Evolutionary conservation across 192 early-diverging fungal species (phyloP), one percentile per base, ranked within the genome.

Genomic region (Podila epicladia): DNA sequence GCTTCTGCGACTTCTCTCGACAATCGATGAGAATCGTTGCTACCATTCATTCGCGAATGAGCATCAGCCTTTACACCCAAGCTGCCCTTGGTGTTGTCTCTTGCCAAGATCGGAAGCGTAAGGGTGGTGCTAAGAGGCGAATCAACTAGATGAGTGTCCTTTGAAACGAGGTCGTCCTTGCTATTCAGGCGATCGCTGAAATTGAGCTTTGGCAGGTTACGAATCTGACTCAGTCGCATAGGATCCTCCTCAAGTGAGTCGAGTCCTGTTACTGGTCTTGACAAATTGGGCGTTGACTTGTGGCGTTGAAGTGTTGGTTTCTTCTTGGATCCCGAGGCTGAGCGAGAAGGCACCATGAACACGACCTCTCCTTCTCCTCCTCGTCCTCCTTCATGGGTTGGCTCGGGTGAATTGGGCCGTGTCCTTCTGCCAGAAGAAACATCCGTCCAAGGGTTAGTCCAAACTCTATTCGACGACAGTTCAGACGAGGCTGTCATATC

Each of bases 221-320:
- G 71, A 35, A 72, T 24, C 35, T 58, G 75, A 48, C 55, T 60
- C 49, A 64, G 5, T 24, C 61, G 58, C 5, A 58, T 26, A 7
- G 77, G 77, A 63, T 80, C 77, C 22, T 72, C 66, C 48, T 73
- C 77, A 67, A 80, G 32, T 8, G 66, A 51, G 26, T 69, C 62
- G 38, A 80, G 62, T 2, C 77, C 77, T 4, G 77, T 80, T 24
- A 71, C 22, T 4, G 70, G 19, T 1, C 62, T 58, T 9, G 77
- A 80, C 53, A 80, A 28, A 12, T 72, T 73, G 53, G 77, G 77
- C 11, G 67, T 73, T 17, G 77, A 80, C 5, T 50, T 61, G 57
- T 69, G 67, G 58, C 71, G 58, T 11, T 63, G 45, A n/a, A 77
- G 63, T n/a, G 37, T 38, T 3, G 75, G 69, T 29, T 69, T 41